Evolutionary conservation across 2,329 filamentous ascomycete genomes (phyloP).

Genomic region (Arthrobotrys pseudoclavata): DNA sequence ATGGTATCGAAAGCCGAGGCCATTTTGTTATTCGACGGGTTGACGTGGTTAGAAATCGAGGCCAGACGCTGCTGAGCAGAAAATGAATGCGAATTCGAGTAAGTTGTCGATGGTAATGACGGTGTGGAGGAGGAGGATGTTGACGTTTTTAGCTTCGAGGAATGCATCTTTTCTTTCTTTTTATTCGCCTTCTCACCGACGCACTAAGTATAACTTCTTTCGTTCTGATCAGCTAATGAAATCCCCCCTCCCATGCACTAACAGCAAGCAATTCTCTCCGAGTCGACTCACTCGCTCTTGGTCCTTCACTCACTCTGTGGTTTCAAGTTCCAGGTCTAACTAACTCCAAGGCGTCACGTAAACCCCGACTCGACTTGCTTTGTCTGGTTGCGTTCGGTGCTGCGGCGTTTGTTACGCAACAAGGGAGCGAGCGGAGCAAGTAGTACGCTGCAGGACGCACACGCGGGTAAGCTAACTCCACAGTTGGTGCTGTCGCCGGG

Average conservation of each 20-base stretch:
- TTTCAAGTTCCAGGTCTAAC: conserved; percentile 20
- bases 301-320: conserved; percentile 12
- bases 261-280: conserved; percentile 33
- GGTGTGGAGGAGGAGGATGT: conserved; percentile 21
- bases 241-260: conserved; percentile 6
- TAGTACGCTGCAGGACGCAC: conserved; percentile 42
- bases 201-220: conserved; percentile 24
- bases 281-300: conserved; percentile 7
- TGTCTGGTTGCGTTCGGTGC: conserved; percentile 33
- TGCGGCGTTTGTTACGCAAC: conserved; percentile 53
- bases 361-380: conserved; percentile 55
- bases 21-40: conserved; percentile 37
- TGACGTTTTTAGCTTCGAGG: conserved; percentile 44
- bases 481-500: conserved; percentile 34
- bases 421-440: conserved; percentile 33
- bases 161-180: conserved; percentile 37
- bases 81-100: conserved; percentile 19
- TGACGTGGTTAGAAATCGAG: conserved; percentile 47
- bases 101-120: neutral
- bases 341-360: conserved; percentile 27
- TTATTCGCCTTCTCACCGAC: conserved; percentile 24
- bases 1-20: conserved; percentile 72
- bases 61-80: conserved; percentile 49
- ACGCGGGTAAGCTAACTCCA: conserved; percentile 57
- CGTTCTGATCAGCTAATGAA: neutral